Base-by-base conservation (phyloP, 805 yeast genomes). In the Candida orba region DNA sequence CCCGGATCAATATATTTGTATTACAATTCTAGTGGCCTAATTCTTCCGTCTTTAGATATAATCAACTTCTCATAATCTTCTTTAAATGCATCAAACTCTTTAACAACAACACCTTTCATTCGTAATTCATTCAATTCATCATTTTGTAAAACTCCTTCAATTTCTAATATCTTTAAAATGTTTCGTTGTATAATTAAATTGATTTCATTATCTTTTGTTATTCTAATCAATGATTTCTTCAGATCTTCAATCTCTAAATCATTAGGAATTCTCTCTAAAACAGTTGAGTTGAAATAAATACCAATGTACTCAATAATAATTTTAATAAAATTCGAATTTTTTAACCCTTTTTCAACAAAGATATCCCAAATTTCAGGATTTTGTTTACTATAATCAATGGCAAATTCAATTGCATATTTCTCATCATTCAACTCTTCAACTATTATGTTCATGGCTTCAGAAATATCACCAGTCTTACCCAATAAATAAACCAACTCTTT, bases 331-430 rank as follows among this genome's bases (percentile, higher is more conserved):
- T 69, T 69, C 0, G 96, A 93, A 50, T 79, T 79, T 34, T 72
- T 70, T 66, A 81, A 72, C 18, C 95, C 80, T 58, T 80, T 78
- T 18, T 77, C 79, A 10, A 91, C 64, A 48, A 91, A 68, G 37
- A 79, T 78, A 35, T 79, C 79, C 95, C 96, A 89, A 10, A 88
- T 65, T n/a, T 86, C 95, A 20, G 68, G 62, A 52, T 88, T 95
- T 12, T n/a, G 35, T 27, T 29, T 32, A 40, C 79, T 78, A 46
- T 76, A 71, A 38, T 73, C 76, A 10, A 71, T 71, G 1, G 90
- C 93, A 69, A 89, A 93, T 15, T 72, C 73, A 22, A 93, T 84
- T 0, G 98, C 98, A 50, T 76, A 71, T 34, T 75, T 73, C 0
- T 96, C 91, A 58, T 91, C 93, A 43, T 81, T 72, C 41, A 90